Evolutionary conservation across 2,329 filamentous ascomycete species (phyloP), one percentile per base, ranked within the genome.

Genomic region (Corinectria fuckeliana): DNA sequence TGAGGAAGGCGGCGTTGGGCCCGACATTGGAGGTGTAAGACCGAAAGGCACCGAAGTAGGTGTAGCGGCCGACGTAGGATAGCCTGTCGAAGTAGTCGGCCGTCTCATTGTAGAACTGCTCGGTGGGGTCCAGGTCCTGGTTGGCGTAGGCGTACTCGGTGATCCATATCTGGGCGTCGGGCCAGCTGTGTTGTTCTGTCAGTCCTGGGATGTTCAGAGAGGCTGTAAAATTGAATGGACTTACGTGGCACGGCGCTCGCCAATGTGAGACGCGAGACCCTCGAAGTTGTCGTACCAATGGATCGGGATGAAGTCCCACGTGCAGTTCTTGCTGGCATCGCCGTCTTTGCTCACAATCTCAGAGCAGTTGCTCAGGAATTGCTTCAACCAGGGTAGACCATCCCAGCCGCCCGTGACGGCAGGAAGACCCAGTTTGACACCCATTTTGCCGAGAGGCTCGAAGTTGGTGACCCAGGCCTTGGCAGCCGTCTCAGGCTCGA

Each of bases 21-120:
- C 91, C 91, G 6, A 93, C 88, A 65, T 93, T 94, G 62, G 88
- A 90, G 14, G 85, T 85, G 49, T 82, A 78, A 3, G 85, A 86
- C 51, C 90, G 84, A 72, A 94, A 94, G 8, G 88, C 83, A 44
- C 90, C 91, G 68, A 93, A 95, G 74, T 90, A 90, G 0, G 88
- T 87, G 73, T 94, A 94, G 25, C 85, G 84, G 2, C 82, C 85
- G 14, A 93, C 80, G 54, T 83, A 87, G 36, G 71, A 62, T 25
- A 72, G 65, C 44, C 68, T 70, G 54, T 94, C 91, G 61, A 94
- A 85, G 73, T 87, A 92, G 42, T 85, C 81, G 52, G 84, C 75
- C 3, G 84, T 87, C 68, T 80, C 80, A 68, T 92, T 92, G 78
- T 86, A 93, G 71, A 91, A 92, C 0, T 72, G 65, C 71, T 92